Evolutionary conservation across 2,329 filamentous ascomycete species (phyloP), one percentile per base, ranked within the genome.

Genomic region (Bipolaris oryzae): DNA sequence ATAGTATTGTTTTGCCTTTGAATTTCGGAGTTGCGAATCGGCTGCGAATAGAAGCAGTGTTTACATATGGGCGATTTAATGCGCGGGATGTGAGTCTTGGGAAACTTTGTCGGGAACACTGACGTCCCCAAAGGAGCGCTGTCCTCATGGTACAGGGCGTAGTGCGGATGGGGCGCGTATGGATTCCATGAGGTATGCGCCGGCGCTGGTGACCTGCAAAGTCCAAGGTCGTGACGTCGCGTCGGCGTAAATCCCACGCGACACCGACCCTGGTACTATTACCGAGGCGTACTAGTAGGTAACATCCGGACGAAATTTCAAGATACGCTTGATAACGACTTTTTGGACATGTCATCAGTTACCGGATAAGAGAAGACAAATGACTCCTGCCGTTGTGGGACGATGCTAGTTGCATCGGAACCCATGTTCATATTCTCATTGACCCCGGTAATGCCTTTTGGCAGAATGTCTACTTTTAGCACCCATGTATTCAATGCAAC

Each of bases 51-150:
- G 63, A 69, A 16, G 62, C 58, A 56, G 63, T 57, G 63, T 71
- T 73, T 51, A 58, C 59, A 68, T 59, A 72, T 33, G 62, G 55
- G 48, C 71, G 70, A 57, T 67, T 58, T 13, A 64, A 64, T 5
- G 62, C 51, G 55, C 61, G 65, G 38, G 55, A 41, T 21, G 56
- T 33, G 57, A 63, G 57, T 16, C 62, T 67, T 9, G 66, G 63
- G 25, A 73, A 50, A 25, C 76, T 72, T 63, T 79, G 78, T 66
- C 75, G 77, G 66, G 81, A 70, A 76, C 77, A 81, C 73, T 81
- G 78, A 71, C 82, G 81, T 74, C 80, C 77, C 62, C 81, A 67
- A 60, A 79, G 72, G 73, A 79, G 70, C 70, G 74, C 77, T 73
- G 77, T 75, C 76, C 79, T 83, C 82, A 85, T 85, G 67, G 61